Evolutionary conservation across 257 asterid species (phyloP).

Genomic region (Echium plantagineum): DNA sequence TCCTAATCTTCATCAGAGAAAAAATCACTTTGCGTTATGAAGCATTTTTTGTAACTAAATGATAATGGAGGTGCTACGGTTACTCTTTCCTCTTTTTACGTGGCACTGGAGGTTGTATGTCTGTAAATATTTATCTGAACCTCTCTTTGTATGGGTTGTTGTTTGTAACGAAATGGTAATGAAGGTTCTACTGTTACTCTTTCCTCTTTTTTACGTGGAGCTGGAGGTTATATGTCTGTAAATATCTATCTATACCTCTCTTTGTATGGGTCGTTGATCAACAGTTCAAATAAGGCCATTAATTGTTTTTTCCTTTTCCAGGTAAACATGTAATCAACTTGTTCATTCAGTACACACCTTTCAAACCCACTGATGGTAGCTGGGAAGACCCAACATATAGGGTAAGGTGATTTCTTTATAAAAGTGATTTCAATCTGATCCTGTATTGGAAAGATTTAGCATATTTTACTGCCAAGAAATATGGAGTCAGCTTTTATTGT

Average conservation of each 20-base stretch:
- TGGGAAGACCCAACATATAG: conserved; percentile 84
- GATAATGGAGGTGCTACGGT: no score
- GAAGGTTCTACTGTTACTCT: no score
- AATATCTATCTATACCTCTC: not conserved
- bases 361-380: conserved; percentile 80
- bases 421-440: not conserved
- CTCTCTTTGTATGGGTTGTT: not conserved
- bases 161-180: no score
- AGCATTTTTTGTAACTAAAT: not conserved
- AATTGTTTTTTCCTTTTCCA: conserved; percentile 18
- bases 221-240: not conserved
- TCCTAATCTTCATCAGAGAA: not conserved
- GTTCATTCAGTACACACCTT: conserved; percentile 92
- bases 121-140: not conserved
- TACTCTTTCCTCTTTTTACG: no score
- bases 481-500: not conserved
- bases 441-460: not conserved
- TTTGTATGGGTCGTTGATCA: not conserved
- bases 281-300: not conserved
- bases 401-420: conserved; percentile 27
- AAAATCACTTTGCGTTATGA: not conserved
- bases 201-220: no score
- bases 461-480: not conserved
- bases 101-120: not conserved
- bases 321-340: conserved; percentile 89